phyloP scores from a whole-genome alignment of 306 rosid genomes.

The Biancaea sappan region DNA sequence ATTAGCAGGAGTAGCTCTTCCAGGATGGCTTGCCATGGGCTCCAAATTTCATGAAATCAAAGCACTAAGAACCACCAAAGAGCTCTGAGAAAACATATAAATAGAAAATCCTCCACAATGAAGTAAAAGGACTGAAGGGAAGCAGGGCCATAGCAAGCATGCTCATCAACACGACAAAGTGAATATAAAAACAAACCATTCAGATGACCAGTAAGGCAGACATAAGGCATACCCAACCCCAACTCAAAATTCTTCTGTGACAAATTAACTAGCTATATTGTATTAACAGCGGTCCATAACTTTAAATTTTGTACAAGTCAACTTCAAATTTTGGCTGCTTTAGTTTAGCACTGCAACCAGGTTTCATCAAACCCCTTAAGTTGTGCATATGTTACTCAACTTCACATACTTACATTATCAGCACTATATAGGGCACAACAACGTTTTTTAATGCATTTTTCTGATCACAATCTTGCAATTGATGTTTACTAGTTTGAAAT shows the following conservation, averaged over 20 bases:
- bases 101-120: not conserved
- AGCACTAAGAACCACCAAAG: constrained; percentile 36
- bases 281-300: not conserved
- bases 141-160: not conserved
- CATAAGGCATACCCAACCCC: not conserved
- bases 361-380: not conserved
- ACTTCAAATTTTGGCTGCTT: not conserved
- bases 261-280: not conserved
- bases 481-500: not conserved
- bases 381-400: not conserved
- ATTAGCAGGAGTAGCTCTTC: constrained; percentile 70
- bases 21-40: constrained; percentile 72
- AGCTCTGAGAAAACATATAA: constrained; percentile 39
- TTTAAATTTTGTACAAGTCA: not conserved
- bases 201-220: not conserved
- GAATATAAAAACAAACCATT: not conserved
- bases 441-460: not conserved
- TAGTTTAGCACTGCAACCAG: not conserved
- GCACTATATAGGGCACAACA: not conserved
- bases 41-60: constrained; percentile 68
- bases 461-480: not conserved
- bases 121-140: not conserved
- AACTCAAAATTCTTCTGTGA: not conserved
- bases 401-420: not conserved
- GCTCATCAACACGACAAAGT: not conserved